Evolutionary conservation across 805 yeast species (phyloP).

Genomic region (Kodamaea lidongshanica): DNA sequence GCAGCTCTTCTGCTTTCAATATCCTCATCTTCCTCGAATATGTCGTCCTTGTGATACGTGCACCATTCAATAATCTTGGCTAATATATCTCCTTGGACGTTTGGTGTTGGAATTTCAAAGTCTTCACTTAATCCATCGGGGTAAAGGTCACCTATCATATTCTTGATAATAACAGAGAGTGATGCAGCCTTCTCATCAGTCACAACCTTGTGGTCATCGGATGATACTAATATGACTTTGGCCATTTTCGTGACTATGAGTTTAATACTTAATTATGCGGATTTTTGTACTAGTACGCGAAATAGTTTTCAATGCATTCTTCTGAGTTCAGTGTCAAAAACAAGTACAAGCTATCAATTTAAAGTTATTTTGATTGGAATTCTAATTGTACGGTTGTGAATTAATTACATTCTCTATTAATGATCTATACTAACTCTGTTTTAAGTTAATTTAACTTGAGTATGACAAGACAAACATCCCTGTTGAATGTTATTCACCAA

Average conservation of each 20-base stretch:
- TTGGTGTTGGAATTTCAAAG: slow-evolving; percentile 13
- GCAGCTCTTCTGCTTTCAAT: slow-evolving; percentile 12
- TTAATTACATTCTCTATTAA: too few species aligned
- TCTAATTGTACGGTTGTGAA: too few species aligned
- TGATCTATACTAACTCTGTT: too few species aligned
- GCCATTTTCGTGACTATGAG: background rate
- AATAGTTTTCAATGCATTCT: too few species aligned
- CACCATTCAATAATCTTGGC: slow-evolving; percentile 8
- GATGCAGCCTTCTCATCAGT: slow-evolving; percentile 5
- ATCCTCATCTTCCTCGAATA: slow-evolving; percentile 7
- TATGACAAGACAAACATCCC: too few species aligned
- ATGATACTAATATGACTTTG: slow-evolving; percentile 5
- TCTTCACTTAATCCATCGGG: slow-evolving; percentile 8
- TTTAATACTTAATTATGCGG: too few species aligned
- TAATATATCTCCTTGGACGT: slow-evolving; percentile 3
- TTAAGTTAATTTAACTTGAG: too few species aligned
- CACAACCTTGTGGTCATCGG: slow-evolving; percentile 4
- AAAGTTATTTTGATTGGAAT: too few species aligned
- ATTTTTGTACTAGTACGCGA: too few species aligned
- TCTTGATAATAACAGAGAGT: slow-evolving; percentile 4
- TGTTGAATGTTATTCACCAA: too few species aligned
- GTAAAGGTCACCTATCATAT: slow-evolving; percentile 6
- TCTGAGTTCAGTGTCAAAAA: too few species aligned
- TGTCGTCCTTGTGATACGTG: slow-evolving; percentile 12
- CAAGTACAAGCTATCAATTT: too few species aligned